phyloP scores from a whole-genome alignment of 495 filamentous ascomycete species.

The Viridothelium virens region DNA sequence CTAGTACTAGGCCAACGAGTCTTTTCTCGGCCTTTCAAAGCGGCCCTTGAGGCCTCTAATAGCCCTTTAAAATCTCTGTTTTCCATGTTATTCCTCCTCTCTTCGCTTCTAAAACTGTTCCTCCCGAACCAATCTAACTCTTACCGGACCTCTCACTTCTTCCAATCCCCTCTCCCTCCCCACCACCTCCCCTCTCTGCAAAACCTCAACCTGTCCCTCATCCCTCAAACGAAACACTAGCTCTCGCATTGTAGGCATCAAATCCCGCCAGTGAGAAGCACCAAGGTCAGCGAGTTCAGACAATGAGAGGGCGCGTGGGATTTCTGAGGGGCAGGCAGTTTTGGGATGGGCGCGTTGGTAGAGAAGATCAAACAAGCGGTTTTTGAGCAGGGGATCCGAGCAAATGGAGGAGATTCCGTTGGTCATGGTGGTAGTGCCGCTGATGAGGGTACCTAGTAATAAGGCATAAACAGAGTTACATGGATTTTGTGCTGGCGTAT shows the following conservation, averaged over 20 bases:
- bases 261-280: slow-evolving; percentile 36
- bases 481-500: too few species aligned
- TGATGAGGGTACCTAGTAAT: too few species aligned
- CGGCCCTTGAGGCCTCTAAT: too few species aligned
- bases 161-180: slow-evolving; percentile 23
- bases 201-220: slow-evolving; percentile 39
- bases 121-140: slow-evolving; percentile 26
- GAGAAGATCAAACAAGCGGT: slow-evolving; percentile 21
- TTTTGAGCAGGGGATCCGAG: slow-evolving; percentile 7
- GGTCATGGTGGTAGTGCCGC: too few species aligned
- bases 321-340: slow-evolving; percentile 46
- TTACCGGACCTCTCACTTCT: slow-evolving; percentile 39
- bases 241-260: slow-evolving; percentile 39
- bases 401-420: too few species aligned
- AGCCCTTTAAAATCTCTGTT: not conserved
- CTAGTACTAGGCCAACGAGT: too few species aligned
- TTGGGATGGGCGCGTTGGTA: slow-evolving; percentile 34
- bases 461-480: too few species aligned
- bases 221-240: slow-evolving; percentile 34
- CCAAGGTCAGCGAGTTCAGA: slow-evolving; percentile 32
- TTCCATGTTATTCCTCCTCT: not conserved
- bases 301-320: slow-evolving; percentile 36
- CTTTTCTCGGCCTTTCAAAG: too few species aligned
- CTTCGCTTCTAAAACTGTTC: not conserved
- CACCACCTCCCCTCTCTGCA: slow-evolving; percentile 41